A percentile compares a stretch with the other conserved stretches of the same genome.
phyloP scores from a whole-genome alignment of 768 basidiomycete genomes.

The Tremella fuciformis region DNA sequence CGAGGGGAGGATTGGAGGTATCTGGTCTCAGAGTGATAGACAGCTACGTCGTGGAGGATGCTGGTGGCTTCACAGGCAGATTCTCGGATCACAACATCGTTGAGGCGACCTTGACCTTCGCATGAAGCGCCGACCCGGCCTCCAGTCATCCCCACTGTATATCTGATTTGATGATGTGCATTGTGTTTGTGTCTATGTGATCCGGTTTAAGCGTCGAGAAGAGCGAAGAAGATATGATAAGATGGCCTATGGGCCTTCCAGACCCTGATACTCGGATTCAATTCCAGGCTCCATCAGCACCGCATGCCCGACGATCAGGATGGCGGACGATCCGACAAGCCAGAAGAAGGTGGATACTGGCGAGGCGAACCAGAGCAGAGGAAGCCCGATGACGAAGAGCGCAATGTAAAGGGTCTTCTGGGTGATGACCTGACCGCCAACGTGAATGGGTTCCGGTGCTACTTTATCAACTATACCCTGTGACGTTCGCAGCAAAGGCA shows the following conservation, averaged over 20 bases:
- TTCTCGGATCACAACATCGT: too few species aligned
- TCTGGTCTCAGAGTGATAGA: too few species aligned
- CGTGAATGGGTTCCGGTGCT: slow-evolving; percentile 81
- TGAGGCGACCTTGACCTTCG: too few species aligned
- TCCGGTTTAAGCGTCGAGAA: too few species aligned
- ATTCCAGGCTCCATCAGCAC: slow-evolving; percentile 86
- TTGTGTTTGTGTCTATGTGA: too few species aligned
- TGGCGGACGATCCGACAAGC: slow-evolving; percentile 80
- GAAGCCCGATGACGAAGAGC: slow-evolving; percentile 70
- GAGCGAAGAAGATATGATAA: not conserved
- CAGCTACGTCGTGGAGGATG: too few species aligned
- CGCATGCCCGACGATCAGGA: slow-evolving; percentile 82
- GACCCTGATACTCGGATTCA: slow-evolving; percentile 55
- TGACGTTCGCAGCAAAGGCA: slow-evolving; percentile 14
- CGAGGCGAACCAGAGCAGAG: slow-evolving; percentile 49
- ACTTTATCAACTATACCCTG: not conserved
- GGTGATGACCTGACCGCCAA: slow-evolving; percentile 76
- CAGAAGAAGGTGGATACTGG: slow-evolving; percentile 78
- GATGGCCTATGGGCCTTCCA: slow-evolving; percentile 15
- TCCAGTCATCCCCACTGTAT: too few species aligned
- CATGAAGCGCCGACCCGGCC: too few species aligned
- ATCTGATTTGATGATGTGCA: too few species aligned
- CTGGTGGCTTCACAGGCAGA: too few species aligned
- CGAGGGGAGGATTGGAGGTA: not conserved
- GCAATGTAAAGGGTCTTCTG: slow-evolving; percentile 82